Conservation (phyloP, 257 asterid species). For the Cynanchum wilfordii region DNA sequence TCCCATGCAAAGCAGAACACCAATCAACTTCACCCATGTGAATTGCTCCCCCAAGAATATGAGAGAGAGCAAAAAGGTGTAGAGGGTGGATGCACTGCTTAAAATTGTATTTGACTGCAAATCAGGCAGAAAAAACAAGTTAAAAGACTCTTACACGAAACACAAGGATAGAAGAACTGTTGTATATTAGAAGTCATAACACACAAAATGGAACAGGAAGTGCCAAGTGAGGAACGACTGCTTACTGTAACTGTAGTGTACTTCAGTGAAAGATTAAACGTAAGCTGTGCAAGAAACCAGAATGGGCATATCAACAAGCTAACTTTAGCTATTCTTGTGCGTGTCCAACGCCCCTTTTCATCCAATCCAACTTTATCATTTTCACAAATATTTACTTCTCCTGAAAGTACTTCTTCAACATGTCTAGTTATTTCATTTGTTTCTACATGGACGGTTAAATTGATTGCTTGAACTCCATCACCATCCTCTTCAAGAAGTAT, state of each 20-base stretch:
- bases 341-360: slow-evolving; percentile 89
- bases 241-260: slow-evolving; percentile 93
- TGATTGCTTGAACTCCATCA: slow-evolving; percentile 19
- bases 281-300: slow-evolving; percentile 92
- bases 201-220: background rate
- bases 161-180: background rate
- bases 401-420: slow-evolving; percentile 16
- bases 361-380: slow-evolving; percentile 44
- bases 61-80: slow-evolving; percentile 86
- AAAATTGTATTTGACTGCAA: slow-evolving; percentile 85
- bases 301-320: slow-evolving; percentile 85
- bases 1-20: slow-evolving; percentile 95
- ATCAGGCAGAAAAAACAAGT: slow-evolving; percentile 20
- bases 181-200: background rate
- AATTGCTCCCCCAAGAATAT: slow-evolving; percentile 81
- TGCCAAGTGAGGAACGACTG: slow-evolving; percentile 8
- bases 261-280: slow-evolving; percentile 89
- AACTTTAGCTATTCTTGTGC: slow-evolving; percentile 74
- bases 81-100: slow-evolving; percentile 91
- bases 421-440: slow-evolving; percentile 14
- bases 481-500: slow-evolving; percentile 52
- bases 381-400: slow-evolving; percentile 12
- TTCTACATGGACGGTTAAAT: slow-evolving; percentile 16
- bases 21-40: slow-evolving; percentile 74
- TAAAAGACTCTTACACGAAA: slow-evolving; percentile 4